Conservation (phyloP, 257 asterid species). For the Solanum pimpinellifolium region DNA sequence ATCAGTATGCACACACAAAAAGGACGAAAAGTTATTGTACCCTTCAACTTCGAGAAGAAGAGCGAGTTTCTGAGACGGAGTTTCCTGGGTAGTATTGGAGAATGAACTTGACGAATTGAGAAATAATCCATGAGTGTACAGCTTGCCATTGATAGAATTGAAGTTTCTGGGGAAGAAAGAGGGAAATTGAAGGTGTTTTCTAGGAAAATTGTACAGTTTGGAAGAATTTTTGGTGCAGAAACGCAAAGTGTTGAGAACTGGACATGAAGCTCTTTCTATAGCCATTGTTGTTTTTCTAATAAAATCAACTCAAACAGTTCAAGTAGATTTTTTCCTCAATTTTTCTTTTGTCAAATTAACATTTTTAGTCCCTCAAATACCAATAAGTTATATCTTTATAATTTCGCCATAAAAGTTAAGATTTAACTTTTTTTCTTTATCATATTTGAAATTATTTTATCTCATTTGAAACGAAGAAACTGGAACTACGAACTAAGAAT, state of each 20-base stretch:
- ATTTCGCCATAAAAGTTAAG: too few relatives aligned
- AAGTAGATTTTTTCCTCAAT: not conserved
- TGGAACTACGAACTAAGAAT: too few relatives aligned
- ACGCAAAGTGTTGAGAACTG: constrained; percentile 12
- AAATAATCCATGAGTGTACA: constrained; percentile 9
- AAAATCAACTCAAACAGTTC: not conserved
- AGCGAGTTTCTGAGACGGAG: constrained; percentile 41
- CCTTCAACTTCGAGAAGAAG: constrained; percentile 92
- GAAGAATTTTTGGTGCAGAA: not conserved
- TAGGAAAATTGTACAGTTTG: not conserved
- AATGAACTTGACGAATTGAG: constrained; percentile 12
- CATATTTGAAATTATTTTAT: too few relatives aligned
- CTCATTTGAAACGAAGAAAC: too few relatives aligned
- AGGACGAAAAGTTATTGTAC: constrained; percentile 13
- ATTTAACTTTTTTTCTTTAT: too few relatives aligned
- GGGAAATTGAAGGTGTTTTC: constrained; percentile 4
- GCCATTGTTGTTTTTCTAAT: not conserved
- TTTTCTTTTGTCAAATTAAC: not conserved
- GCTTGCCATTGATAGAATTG: not conserved
- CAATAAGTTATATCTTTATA: not conserved
- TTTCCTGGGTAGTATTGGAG: constrained; percentile 8
- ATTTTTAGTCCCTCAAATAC: not conserved
- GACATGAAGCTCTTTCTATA: constrained; percentile 17
- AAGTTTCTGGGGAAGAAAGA: constrained; percentile 13
- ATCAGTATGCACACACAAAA: too few relatives aligned